These are phyloP conservation scores for Backusella tarrabulga DNA, from an alignment of 192 early-diverging fungal species.

Conservation along the genomic window DNA sequence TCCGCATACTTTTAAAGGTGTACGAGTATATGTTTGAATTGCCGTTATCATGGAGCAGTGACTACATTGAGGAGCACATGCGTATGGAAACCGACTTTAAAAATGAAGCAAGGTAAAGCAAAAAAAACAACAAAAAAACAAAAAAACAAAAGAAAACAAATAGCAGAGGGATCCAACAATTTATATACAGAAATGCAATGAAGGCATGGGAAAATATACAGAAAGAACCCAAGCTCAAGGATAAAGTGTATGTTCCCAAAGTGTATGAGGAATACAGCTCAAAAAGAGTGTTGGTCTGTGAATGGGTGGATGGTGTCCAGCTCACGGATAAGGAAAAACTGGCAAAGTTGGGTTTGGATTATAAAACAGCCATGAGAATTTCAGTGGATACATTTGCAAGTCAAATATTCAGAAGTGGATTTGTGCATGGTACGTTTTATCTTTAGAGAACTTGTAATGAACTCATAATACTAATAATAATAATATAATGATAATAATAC, in stretches of 20 bases:
- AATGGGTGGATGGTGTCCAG: conserved; percentile 85
- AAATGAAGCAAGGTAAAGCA: conserved; percentile 62
- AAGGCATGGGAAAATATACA: conserved; percentile 51
- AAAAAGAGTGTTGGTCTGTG: conserved; percentile 73
- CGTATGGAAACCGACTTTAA: conserved; percentile 87
- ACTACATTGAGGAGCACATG: conserved; percentile 73
- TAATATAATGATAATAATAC: neutral
- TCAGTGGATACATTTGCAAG: conserved; percentile 80
- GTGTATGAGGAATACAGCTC: conserved; percentile 73
- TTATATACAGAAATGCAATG: conserved; percentile 59
- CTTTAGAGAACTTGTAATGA: neutral
- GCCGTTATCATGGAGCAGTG: conserved; percentile 75
- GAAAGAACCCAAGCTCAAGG: conserved; percentile 46
- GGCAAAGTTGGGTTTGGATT: conserved; percentile 30
- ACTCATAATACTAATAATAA: neutral
- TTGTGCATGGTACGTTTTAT: conserved; percentile 68
- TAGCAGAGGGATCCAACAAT: neutral
- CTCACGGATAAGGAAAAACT: conserved; percentile 63
- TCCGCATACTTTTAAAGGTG: conserved; percentile 56
- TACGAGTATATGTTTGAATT: conserved; percentile 83
- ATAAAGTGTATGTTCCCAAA: conserved; percentile 72
- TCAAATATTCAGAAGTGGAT: conserved; percentile 85
- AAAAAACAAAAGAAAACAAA: neutral
- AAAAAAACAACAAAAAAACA: neutral
- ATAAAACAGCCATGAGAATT: conserved; percentile 61